Conservation (phyloP, 768 basidiomycete genomes). For the Cubamyces lactineus region DNA sequence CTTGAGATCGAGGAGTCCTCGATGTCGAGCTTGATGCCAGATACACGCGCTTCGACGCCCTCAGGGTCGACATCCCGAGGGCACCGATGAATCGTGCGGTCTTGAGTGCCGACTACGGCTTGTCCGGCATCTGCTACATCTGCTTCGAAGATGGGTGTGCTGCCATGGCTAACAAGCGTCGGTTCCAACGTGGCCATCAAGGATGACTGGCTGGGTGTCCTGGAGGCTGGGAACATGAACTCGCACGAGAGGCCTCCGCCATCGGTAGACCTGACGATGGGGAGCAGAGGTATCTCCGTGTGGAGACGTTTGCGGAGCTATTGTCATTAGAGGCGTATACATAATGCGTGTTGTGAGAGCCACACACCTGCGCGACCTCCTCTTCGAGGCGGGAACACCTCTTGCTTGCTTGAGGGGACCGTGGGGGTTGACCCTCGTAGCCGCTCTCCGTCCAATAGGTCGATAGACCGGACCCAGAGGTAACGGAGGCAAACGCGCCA, state of each 20-base stretch:
- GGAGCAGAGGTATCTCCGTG: neutral
- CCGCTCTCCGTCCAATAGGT: slow-evolving; percentile 1
- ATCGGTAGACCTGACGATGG: slow-evolving; percentile 6
- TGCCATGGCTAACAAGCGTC: neutral
- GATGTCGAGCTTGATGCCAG: neutral
- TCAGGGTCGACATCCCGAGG: slow-evolving; percentile 6
- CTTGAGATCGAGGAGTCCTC: neutral
- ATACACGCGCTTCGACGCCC: neutral
- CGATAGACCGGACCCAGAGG: neutral
- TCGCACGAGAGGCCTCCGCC: slow-evolving; percentile 9
- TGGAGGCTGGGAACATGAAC: slow-evolving; percentile 9
- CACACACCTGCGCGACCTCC: neutral
- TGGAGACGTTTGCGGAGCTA: slow-evolving; percentile 11
- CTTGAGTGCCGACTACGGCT: neutral
- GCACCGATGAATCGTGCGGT: neutral
- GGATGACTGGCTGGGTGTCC: neutral
- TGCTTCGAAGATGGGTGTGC: neutral
- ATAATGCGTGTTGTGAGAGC: no score
- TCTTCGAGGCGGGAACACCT: slow-evolving; percentile 10
- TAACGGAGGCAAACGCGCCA: neutral
- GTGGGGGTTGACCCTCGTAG: neutral
- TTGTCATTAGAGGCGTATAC: neutral
- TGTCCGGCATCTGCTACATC: neutral
- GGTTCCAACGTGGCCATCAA: neutral
- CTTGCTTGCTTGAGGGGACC: slow-evolving; percentile 1